Evolutionary conservation across 179 eudicot genomes (phyloP), one percentile per base, ranked within the genome.

Genomic region (Monotropa hypopitys): DNA sequence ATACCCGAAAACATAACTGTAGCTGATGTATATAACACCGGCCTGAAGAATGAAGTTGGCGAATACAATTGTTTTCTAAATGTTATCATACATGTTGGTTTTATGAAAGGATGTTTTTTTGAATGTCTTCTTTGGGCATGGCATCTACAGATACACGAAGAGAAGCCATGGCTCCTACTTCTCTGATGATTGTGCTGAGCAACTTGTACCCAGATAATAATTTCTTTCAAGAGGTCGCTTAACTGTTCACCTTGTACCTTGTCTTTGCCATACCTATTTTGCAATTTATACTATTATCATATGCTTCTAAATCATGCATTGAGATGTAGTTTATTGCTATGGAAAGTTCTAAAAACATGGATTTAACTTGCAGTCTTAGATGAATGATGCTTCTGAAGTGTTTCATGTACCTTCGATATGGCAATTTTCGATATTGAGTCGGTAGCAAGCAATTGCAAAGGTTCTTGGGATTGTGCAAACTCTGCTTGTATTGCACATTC

Each of bases 371-470:
- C 92, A 93, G 98, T 94, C 89, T 53, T 91, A 96, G 84, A 91
- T 91, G 98, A 96, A 96, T 85, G 99, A 96, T 87, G 99, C 99
- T 81, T 96, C 99, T 76, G 99, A 96, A 88, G 99, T 93, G 38
- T 77, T 96, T 89, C 99, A 47, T 90, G 88, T 83, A 85, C 90
- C 74, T 79, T 84, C 26, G 81, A 57, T 77, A 50, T 81, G 8
- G 81, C 75, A 56, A 84, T 77, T 78, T 90, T 91, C 47, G 91
- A 81, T 83, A 76, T 83, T 42, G 88, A 88, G 69, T 87, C 88
- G 45, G 83, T 80, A 21, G 93, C 88, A 79, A 90, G 87, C 82
- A 88, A 77, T 76, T 80, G 85, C 82, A 81, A 79, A 59, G 92
- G 91, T 63, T 84, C 89, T 72, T 90, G 92, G 98, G 97, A 96